Evolutionary conservation across 495 filamentous ascomycete species (phyloP), one percentile per base, ranked within the genome.

Genomic region (Penicillium macrosclerotiorum): DNA sequence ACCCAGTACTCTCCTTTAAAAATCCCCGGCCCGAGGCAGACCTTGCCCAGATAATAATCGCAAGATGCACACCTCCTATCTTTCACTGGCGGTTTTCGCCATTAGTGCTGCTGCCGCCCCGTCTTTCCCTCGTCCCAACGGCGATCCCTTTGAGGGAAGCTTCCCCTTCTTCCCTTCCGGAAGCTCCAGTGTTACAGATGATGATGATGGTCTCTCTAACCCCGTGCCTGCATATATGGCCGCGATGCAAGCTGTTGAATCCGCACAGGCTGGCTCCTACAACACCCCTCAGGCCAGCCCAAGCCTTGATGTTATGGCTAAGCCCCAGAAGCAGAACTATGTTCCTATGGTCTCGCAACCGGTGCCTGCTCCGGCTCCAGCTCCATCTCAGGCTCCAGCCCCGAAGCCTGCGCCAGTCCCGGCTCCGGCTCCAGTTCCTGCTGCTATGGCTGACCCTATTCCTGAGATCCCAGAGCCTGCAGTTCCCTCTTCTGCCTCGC

Each of bases 31-130:
- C n/a, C 20, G 37, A 42, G 42, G 18, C 26, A 43, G 25, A 9
- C 16, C 7, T 13, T n/a, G 17, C 31, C 29, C 35, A 35, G n/a
- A 36, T 23, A 22, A 18, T 20, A 17, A 23, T 30, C n/a, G 32
- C 38, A 42, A 37, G 5, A 61, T 63, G 59, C 59, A 52, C 25
- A 26, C 38, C 17, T 47, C 55, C n/a, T 63, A 60, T 36, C 8
- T 63, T 29, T 57, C 59, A 17, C 26, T 63, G 50, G 59, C 50
- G 13, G 14, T 55, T 31, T 46, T 63, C 23, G 59, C 57, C 52
- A 9, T 57, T 34, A 41, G 44, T 24, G 59, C 56, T 16, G 32
- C 41, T n/a, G 59, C 56, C 4, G 53, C 56, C 0, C 59, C 59
- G 4, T 42, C 47, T 12, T 45, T 48, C 23, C 52, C 52, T 8